Conservation (phyloP, 164 flowering plant species). For the Magnolia officinalis region DNA sequence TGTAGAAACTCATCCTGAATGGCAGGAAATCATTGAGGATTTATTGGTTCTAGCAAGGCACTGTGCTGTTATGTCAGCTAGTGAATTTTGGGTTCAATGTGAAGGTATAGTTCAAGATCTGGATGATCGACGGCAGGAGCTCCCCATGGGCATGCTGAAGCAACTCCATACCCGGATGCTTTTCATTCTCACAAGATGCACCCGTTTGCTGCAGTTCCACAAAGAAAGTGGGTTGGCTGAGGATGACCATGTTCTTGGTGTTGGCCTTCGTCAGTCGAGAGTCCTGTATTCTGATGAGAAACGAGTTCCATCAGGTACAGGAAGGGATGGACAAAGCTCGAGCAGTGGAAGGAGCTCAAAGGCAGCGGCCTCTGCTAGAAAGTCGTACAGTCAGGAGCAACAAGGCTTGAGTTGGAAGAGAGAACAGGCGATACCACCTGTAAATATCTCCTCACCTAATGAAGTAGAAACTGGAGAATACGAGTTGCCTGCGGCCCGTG, state of each 20-base stretch:
- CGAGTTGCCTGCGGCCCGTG: conserved; percentile 55
- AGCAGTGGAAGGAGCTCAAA: conserved; percentile 37
- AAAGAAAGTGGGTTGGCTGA: conserved; percentile 92
- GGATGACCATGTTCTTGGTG: conserved; percentile 57
- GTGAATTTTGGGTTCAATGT: conserved; percentile 99
- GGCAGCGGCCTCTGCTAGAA: conserved; percentile 28
- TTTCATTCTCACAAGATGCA: conserved; percentile 96
- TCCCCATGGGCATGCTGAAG: conserved; percentile 84
- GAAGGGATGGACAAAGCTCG: conserved; percentile 39
- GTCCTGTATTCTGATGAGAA: conserved; percentile 63
- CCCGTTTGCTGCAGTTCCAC: conserved; percentile 94
- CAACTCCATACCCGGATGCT: conserved; percentile 98
- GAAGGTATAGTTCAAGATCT: conserved; percentile 98
- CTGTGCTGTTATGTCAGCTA: conserved; percentile 89
- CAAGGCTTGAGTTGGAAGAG: conserved; percentile 53
- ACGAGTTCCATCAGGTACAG: conserved; percentile 35
- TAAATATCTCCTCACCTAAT: conserved; percentile 24
- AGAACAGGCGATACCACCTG: conserved; percentile 27
- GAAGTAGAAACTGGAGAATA: conserved; percentile 38
- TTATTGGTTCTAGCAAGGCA: conserved; percentile 83
- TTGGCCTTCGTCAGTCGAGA: conserved; percentile 68
- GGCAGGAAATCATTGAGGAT: conserved; percentile 97
- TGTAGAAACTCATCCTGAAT: conserved; percentile 87
- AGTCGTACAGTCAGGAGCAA: conserved; percentile 84
- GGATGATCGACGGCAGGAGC: conserved; percentile 97